Conservation (phyloP, 2,329 filamentous ascomycete genomes). For the Bipolaris cookei region DNA sequence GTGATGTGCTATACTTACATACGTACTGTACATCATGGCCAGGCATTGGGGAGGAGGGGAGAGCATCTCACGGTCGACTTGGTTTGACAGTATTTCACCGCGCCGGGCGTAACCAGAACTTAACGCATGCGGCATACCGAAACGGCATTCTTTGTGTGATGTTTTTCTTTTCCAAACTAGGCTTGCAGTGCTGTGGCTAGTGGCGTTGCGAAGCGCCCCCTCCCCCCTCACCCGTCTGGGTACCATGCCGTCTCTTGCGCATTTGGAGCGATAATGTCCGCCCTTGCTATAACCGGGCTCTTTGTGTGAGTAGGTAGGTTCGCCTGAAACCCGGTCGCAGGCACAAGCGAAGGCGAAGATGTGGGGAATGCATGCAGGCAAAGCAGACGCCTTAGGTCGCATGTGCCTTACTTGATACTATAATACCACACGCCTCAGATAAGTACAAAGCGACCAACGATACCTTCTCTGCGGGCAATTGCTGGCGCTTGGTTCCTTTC, state of each 20-base stretch:
- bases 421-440: not conserved
- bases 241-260: not conserved
- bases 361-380: not conserved
- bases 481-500: not conserved
- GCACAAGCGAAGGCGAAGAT: not conserved
- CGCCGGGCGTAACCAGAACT: not conserved
- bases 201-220: not conserved
- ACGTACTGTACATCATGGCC: no score
- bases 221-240: no score
- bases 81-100: not conserved
- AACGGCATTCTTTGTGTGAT: not conserved
- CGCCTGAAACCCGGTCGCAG: slow-evolving; percentile 6
- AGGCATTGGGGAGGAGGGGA: not conserved
- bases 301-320: not conserved
- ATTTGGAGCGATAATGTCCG: not conserved
- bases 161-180: not conserved
- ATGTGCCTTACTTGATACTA: not conserved
- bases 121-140: not conserved
- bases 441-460: not conserved
- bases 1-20: not conserved
- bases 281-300: not conserved
- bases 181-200: not conserved
- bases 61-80: no score
- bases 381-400: not conserved
- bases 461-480: not conserved